Conservation (phyloP, 192 early-diverging fungal genomes). For the Funneliformis mosseae region DNA sequence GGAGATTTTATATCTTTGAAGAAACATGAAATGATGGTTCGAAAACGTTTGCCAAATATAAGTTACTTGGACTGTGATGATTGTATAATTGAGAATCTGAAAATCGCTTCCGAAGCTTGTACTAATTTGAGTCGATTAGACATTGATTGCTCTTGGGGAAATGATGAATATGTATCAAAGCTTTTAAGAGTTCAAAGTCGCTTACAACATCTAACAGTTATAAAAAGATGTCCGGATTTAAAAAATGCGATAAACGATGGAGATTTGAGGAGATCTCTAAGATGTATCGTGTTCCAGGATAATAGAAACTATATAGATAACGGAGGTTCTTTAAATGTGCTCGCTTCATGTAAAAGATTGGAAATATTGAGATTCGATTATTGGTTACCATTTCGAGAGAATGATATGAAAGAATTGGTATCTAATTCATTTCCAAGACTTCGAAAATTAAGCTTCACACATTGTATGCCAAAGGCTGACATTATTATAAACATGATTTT, state of each 20-base stretch:
- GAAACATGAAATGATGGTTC: neutral
- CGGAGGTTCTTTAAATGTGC: neutral
- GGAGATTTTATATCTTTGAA: neutral
- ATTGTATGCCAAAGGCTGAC: neutral
- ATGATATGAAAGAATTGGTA: neutral
- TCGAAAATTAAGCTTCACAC: neutral
- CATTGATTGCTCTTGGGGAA: slow-evolving; percentile 20
- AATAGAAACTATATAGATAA: neutral
- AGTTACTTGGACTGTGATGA: slow-evolving; percentile 6
- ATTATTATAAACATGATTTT: neutral
- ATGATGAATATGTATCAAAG: neutral
- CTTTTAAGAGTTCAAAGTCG: neutral
- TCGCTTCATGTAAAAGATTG: neutral
- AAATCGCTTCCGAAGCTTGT: neutral
- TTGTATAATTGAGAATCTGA: neutral
- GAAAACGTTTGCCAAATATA: neutral
- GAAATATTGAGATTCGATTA: neutral
- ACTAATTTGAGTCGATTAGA: neutral
- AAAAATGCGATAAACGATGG: neutral
- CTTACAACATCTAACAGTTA: neutral
- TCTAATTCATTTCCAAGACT: neutral
- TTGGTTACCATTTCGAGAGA: neutral
- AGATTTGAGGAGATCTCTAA: neutral
- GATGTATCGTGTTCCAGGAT: neutral
- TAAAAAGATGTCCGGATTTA: neutral